Evolutionary conservation across 2,329 filamentous ascomycete species (phyloP), one percentile per base, ranked within the genome.

Genomic region (Tolypocladium capitatum): DNA sequence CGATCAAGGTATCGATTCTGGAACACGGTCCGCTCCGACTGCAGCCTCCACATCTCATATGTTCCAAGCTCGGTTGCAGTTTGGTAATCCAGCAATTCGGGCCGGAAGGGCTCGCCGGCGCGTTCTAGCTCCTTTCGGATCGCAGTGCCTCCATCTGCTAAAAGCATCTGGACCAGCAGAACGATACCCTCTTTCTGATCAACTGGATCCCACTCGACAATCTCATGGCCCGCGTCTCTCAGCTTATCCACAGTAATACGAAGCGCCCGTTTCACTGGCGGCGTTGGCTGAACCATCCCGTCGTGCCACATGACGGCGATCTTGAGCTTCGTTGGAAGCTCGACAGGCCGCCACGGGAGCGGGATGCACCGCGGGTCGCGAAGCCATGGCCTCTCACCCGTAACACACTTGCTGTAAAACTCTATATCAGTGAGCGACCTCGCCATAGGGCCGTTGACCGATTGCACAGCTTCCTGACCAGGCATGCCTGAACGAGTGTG

Each of bases 261-360:
- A 10, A 86, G 59, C 1, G 78, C 81, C 6, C 80, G 70, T 0
- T 69, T 63, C 3, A 86, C 71, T 0, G 83, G 83, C 3, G 83
- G 81, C 46, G 84, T 83, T 0, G 83, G 83, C 6, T 63, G 69
- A 5, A 84, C 81, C 45, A 80, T 69, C 10, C 74, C 76, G 58
- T 86, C 83, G 59, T 81, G 68, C 73, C 75, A 80, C 62, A 85
- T 68, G 31, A 86, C 73, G 5, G 68, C 82, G 46, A 86, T 66
- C 40, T 68, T 74, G 24, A 84, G 60, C 46, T 61, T 71, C 21
- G 45, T 4, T 0, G 68, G 62, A 3, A 68, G 51, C 2, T 58
- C 48, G 0, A 60, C 58, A 1, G 54, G 33, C 7, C 71, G 61
- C 78, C 79, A 83, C 0, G 76, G 74, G 24, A 82, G 71, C 0